Conservation (phyloP, 179 eudicot genomes). For the Beta macrorhiza region DNA sequence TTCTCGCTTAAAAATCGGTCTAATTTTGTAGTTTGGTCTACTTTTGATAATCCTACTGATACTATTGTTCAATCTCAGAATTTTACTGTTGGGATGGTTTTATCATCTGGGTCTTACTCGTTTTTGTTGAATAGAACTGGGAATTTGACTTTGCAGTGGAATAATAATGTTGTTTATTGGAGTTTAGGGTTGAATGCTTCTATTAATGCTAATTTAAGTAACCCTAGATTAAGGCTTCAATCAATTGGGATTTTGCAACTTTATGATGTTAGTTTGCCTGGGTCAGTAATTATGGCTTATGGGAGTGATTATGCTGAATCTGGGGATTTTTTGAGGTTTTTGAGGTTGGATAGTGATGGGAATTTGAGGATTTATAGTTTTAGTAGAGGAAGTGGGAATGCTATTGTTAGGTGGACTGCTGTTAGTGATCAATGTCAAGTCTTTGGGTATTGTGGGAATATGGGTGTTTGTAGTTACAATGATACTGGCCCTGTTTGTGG, state of each 20-base stretch:
- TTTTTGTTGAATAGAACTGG: slow-evolving; percentile 48
- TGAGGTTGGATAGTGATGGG: slow-evolving; percentile 74
- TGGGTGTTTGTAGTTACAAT: slow-evolving; percentile 81
- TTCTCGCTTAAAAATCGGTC: slow-evolving; percentile 48
- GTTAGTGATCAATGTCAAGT: slow-evolving; percentile 76
- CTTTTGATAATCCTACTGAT: slow-evolving; percentile 69
- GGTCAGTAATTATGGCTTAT: slow-evolving; percentile 39
- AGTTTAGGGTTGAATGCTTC: slow-evolving; percentile 52
- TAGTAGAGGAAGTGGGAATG: slow-evolving; percentile 34
- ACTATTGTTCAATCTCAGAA: slow-evolving; percentile 54
- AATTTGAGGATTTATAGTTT: slow-evolving; percentile 75
- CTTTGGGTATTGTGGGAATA: slow-evolving; percentile 80
- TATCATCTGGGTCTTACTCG: slow-evolving; percentile 58
- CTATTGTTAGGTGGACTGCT: slow-evolving; percentile 58
- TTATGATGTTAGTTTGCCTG: slow-evolving; percentile 38
- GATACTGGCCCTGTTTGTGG: slow-evolving; percentile 63
- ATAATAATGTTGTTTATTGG: slow-evolving; percentile 44
- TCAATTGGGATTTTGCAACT: slow-evolving; percentile 51
- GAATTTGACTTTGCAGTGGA: slow-evolving; percentile 65
- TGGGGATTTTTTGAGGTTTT: slow-evolving; percentile 44
- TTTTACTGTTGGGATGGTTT: slow-evolving; percentile 32
- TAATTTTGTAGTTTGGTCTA: slow-evolving; percentile 51
- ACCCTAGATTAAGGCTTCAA: slow-evolving; percentile 49
- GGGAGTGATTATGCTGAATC: slow-evolving; percentile 71
- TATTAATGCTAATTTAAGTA: slow-evolving; percentile 31